These are phyloP conservation scores for Ceratocystis cubensis DNA, from an alignment of 2,329 filamentous ascomycete genomes.

Conservation along the genomic window DNA sequence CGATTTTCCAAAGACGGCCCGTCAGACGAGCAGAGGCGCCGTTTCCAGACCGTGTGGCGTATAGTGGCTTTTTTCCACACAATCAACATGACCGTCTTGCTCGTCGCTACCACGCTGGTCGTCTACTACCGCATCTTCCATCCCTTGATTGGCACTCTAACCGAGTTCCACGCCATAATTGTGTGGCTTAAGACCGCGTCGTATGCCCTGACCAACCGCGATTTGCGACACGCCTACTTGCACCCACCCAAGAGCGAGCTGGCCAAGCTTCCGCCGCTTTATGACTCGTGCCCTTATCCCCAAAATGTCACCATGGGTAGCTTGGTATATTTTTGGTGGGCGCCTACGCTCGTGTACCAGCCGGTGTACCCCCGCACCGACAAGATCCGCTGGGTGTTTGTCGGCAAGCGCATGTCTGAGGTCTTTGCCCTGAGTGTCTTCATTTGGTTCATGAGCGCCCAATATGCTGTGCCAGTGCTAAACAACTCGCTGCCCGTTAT, in stretches of 20 bases:
- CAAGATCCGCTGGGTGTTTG: constrained; percentile 75
- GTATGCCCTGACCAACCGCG: constrained; percentile 92
- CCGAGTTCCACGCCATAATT: constrained; percentile 82
- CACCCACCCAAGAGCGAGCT: constrained; percentile 57
- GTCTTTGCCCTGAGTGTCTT: constrained; percentile 67
- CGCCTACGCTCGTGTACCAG: constrained; percentile 91
- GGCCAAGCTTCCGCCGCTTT: constrained; percentile 65
- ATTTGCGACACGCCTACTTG: constrained; percentile 80
- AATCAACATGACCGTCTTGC: constrained; percentile 69
- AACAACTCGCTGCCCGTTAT: constrained; percentile 85
- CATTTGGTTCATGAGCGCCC: constrained; percentile 89
- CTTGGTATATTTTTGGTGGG: constrained; percentile 94
- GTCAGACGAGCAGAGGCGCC: constrained; percentile 47
- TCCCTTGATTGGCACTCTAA: constrained; percentile 81
- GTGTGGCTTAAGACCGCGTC: constrained; percentile 95
- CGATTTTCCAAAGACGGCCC: constrained; percentile 27
- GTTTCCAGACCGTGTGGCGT: constrained; percentile 66
- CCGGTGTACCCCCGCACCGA: constrained; percentile 83
- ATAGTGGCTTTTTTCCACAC: constrained; percentile 69
- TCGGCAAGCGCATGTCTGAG: constrained; percentile 70
- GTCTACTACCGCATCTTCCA: constrained; percentile 91
- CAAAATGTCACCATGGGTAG: constrained; percentile 80
- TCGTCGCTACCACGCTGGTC: constrained; percentile 66
- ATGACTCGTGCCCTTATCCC: constrained; percentile 74
- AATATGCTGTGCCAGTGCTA: constrained; percentile 84